These are phyloP conservation scores for Parsonsia alboflavescens DNA, from an alignment of 257 asterid species.

Conservation along the genomic window DNA sequence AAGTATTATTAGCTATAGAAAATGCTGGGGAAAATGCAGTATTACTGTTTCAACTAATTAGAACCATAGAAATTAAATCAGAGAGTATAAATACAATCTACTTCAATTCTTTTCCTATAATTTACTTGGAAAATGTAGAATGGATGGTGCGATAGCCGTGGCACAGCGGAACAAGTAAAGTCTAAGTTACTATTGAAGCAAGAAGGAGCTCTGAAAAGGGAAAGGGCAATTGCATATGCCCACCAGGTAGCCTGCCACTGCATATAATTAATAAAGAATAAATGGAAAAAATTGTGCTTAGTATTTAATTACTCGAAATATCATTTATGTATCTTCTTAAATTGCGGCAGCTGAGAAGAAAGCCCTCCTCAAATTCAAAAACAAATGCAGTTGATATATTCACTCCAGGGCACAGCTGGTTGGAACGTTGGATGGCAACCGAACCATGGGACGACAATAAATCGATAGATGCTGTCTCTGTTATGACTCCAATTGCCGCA, in stretches of 20 bases:
- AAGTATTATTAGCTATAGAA: too few relatives aligned
- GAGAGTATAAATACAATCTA: neutral
- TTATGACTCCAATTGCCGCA: constrained; percentile 20
- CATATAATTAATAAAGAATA: too few relatives aligned
- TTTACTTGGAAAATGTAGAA: constrained; percentile 30
- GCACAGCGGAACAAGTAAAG: constrained; percentile 62
- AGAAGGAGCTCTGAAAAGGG: constrained; percentile 84
- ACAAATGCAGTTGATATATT: constrained; percentile 33
- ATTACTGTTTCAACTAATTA: neutral
- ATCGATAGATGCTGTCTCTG: constrained; percentile 10
- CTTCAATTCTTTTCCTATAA: neutral
- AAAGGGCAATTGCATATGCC: constrained; percentile 73
- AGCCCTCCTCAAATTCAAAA: constrained; percentile 28
- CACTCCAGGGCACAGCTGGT: constrained; percentile 43
- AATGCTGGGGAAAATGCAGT: neutral
- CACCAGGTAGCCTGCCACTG: constrained; percentile 57
- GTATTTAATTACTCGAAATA: too few relatives aligned
- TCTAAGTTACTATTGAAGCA: constrained; percentile 76
- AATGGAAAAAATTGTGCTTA: too few relatives aligned
- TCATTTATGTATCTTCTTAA: neutral
- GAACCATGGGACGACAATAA: constrained; percentile 56
- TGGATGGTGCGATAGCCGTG: constrained; percentile 84
- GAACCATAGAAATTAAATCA: too few relatives aligned
- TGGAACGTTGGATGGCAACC: constrained; percentile 76
- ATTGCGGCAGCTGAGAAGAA: constrained; percentile 32